Percentiles rank a stretch among this genome's conserved stretches.
Conservation (phyloP, 1,284 basidiomycete genomes). For the Tylopilus orsonianus region DNA sequence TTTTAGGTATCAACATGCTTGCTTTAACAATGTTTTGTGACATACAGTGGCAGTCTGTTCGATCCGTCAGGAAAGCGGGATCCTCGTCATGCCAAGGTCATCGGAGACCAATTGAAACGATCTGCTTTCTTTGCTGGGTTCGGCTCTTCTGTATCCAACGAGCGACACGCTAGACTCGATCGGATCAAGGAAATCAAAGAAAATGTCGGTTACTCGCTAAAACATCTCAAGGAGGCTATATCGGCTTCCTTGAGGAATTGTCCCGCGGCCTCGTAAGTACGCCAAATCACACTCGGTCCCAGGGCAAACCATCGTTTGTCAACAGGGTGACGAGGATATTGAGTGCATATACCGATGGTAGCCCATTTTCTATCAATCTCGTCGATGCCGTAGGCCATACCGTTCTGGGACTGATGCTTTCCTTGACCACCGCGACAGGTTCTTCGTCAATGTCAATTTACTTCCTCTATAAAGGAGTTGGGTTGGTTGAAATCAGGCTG, state of each 20-base stretch:
- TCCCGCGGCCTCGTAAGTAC: slow-evolving; percentile 37
- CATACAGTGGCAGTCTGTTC: slow-evolving; percentile 35
- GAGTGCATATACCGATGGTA: slow-evolving; percentile 35
- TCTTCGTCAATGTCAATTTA: slow-evolving; percentile 44
- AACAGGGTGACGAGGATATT: slow-evolving; percentile 30
- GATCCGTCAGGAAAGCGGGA: slow-evolving; percentile 23
- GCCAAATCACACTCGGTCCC: background rate
- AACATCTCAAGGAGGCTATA: slow-evolving; percentile 19
- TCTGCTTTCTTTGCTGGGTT: slow-evolving; percentile 23
- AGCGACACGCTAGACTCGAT: slow-evolving; percentile 28
- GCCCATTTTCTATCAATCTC: slow-evolving; percentile 40
- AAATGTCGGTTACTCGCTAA: slow-evolving; percentile 28
- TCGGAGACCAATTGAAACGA: slow-evolving; percentile 26
- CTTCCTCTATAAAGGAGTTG: slow-evolving; percentile 37
- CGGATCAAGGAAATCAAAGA: slow-evolving; percentile 30
- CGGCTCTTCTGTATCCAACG: slow-evolving; percentile 1
- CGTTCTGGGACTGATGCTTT: background rate
- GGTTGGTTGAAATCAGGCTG: slow-evolving; percentile 27
- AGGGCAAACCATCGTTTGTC: background rate
- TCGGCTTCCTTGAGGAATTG: slow-evolving; percentile 20
- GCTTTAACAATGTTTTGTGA: slow-evolving; percentile 1
- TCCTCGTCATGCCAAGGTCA: slow-evolving; percentile 22
- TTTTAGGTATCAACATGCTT: background rate
- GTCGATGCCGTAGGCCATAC: slow-evolving; percentile 37
- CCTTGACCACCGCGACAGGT: slow-evolving; percentile 28